phyloP scores from a whole-genome alignment of 345 rosid genomes.

The Erucastrum elatum region DNA sequence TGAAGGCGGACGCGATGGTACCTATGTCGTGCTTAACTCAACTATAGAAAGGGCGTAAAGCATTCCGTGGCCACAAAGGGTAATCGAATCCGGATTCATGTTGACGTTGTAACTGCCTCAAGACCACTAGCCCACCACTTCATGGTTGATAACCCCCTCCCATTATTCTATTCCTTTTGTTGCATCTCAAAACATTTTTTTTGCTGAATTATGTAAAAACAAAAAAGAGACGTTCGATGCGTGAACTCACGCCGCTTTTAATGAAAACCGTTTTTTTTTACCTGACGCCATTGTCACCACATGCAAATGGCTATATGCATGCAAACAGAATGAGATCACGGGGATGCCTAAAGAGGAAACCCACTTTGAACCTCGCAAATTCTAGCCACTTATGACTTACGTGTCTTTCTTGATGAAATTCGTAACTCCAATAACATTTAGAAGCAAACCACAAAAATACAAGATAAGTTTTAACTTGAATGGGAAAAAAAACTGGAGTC shows the following conservation, averaged over 20 bases:
- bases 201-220: neutral
- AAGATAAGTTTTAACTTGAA: neutral
- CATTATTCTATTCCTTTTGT: neutral
- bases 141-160: too few species aligned
- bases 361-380: neutral
- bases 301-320: constrained; percentile 1
- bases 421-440: neutral
- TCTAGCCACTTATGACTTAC: neutral
- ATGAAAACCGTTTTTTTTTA: neutral
- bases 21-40: too few species aligned
- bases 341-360: neutral
- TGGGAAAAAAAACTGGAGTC: constrained; percentile 3
- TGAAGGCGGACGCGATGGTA: too few species aligned
- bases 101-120: too few species aligned
- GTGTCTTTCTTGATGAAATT: constrained; percentile 1
- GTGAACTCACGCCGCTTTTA: neutral
- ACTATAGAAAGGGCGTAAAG: too few species aligned
- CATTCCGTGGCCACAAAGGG: too few species aligned
- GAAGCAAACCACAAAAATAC: neutral
- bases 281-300: constrained; percentile 1
- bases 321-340: constrained; percentile 27
- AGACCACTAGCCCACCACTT: too few species aligned
- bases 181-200: neutral
- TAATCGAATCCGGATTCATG: too few species aligned
- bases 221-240: neutral